Evolutionary conservation across 2,329 filamentous ascomycete genomes (phyloP).

Genomic region (Blastomyces silverae): DNA sequence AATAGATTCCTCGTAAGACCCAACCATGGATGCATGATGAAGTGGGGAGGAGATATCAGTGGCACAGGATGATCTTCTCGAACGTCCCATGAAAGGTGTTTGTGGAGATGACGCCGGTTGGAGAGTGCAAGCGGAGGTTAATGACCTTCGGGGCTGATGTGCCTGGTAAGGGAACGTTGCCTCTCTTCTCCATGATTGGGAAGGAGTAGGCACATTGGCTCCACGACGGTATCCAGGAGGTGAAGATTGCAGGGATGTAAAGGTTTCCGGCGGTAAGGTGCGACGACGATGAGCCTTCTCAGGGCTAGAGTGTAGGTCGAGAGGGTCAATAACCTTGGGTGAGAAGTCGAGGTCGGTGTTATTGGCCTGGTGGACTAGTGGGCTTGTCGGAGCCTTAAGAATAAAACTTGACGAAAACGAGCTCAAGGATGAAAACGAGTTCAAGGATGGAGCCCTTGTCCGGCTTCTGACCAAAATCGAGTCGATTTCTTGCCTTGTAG

Average conservation of each 20-base stretch:
- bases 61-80: slow-evolving; percentile 59
- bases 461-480: slow-evolving; percentile 23
- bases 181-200: slow-evolving; percentile 51
- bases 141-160: slow-evolving; percentile 68
- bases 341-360: slow-evolving; percentile 68
- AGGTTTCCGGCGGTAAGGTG: slow-evolving; percentile 60
- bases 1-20: slow-evolving; percentile 96
- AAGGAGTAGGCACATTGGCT: slow-evolving; percentile 41
- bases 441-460: slow-evolving; percentile 49
- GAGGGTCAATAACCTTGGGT: slow-evolving; percentile 44
- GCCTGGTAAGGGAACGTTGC: slow-evolving; percentile 62
- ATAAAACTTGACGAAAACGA: slow-evolving; percentile 73
- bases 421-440: slow-evolving; percentile 52
- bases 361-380: slow-evolving; percentile 79
- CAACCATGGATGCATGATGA: slow-evolving; percentile 91
- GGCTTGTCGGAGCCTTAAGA: slow-evolving; percentile 84
- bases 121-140: slow-evolving; percentile 54
- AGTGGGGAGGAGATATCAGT: slow-evolving; percentile 68
- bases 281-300: slow-evolving; percentile 57
- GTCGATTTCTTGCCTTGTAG: slow-evolving; percentile 20
- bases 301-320: slow-evolving; percentile 44
- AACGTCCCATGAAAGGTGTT: slow-evolving; percentile 25
- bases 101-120: slow-evolving; percentile 44
- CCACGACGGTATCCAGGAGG: slow-evolving; percentile 32
- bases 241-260: slow-evolving; percentile 46